Percentiles rank a stretch among this genome's conserved stretches.
phyloP scores from a whole-genome alignment of 208 protist species.

The Leishmania martiniquensis region DNA sequence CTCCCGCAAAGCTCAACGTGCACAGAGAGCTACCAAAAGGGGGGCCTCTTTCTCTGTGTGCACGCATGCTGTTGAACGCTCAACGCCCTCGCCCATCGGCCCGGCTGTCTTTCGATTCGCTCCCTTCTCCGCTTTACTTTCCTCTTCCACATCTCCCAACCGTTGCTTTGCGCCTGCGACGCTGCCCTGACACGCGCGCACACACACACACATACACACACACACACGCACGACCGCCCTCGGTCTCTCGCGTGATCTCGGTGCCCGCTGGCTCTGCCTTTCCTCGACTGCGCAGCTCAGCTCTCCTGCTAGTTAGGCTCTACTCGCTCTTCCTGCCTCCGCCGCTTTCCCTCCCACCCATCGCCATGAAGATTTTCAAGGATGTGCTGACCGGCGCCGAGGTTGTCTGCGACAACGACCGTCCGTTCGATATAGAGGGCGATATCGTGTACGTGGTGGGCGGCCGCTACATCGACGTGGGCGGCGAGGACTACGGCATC shows the following conservation, averaged over 20 bases:
- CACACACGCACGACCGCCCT: neutral
- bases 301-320: slow-evolving; percentile 5
- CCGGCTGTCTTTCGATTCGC: neutral
- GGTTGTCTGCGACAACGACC: slow-evolving; percentile 93
- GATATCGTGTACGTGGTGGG: slow-evolving; percentile 85
- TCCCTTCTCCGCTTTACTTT: neutral
- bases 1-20: neutral
- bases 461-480: slow-evolving; percentile 89
- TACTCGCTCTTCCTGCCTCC: neutral
- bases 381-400: slow-evolving; percentile 89
- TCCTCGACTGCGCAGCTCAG: slow-evolving; percentile 10
- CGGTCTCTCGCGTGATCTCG: neutral
- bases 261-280: neutral
- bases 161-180: neutral
- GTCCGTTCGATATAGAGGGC: slow-evolving; percentile 71
- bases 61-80: neutral
- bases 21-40: neutral
- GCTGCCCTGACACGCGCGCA: neutral
- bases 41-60: neutral
- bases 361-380: slow-evolving; percentile 90
- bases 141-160: neutral
- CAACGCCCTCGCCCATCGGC: neutral
- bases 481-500: slow-evolving; percentile 92
- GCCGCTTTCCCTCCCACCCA: neutral
- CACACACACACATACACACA: neutral